These are phyloP conservation scores for Zygoascus hellenicus DNA, from an alignment of 1,139 yeast genomes.

Conservation along the genomic window DNA sequence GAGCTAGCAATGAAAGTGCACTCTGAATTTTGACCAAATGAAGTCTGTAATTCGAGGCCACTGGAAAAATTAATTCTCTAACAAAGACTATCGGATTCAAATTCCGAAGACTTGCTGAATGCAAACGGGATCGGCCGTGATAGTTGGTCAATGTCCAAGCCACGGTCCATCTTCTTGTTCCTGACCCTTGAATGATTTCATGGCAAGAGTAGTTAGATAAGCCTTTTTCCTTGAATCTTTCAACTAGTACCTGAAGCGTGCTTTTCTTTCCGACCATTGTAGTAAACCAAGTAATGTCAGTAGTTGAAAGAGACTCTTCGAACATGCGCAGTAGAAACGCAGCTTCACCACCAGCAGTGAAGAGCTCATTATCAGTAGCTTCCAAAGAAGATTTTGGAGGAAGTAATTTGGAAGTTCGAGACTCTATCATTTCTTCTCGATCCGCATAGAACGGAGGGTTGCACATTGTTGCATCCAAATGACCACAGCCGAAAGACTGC, in stretches of 20 bases:
- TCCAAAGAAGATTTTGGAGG: slow-evolving; percentile 20
- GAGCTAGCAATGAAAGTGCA: background rate
- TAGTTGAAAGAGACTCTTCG: slow-evolving; percentile 25
- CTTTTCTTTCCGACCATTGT: slow-evolving; percentile 37
- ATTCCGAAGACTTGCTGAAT: slow-evolving; percentile 7
- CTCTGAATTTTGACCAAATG: background rate
- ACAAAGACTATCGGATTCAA: slow-evolving; percentile 15
- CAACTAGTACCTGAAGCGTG: slow-evolving; percentile 28
- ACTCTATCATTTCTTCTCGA: slow-evolving; percentile 29
- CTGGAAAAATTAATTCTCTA: slow-evolving; percentile 1
- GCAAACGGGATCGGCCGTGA: slow-evolving; percentile 12
- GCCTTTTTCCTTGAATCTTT: slow-evolving; percentile 17
- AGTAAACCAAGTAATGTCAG: slow-evolving; percentile 34
- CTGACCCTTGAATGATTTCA: slow-evolving; percentile 30
- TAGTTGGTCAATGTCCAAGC: slow-evolving; percentile 36
- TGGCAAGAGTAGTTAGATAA: slow-evolving; percentile 31
- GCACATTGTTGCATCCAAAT: slow-evolving; percentile 35
- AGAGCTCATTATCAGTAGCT: slow-evolving; percentile 34
- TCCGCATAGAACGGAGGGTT: slow-evolving; percentile 45
- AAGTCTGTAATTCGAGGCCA: background rate
- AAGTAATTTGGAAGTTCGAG: slow-evolving; percentile 15
- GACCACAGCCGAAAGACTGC: slow-evolving; percentile 1
- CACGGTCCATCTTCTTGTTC: slow-evolving; percentile 39
- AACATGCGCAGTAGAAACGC: slow-evolving; percentile 35
- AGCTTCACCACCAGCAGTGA: slow-evolving; percentile 41